Evolutionary conservation across 805 yeast genomes (phyloP).

Genomic region (Monosporozyma siamensis): DNA sequence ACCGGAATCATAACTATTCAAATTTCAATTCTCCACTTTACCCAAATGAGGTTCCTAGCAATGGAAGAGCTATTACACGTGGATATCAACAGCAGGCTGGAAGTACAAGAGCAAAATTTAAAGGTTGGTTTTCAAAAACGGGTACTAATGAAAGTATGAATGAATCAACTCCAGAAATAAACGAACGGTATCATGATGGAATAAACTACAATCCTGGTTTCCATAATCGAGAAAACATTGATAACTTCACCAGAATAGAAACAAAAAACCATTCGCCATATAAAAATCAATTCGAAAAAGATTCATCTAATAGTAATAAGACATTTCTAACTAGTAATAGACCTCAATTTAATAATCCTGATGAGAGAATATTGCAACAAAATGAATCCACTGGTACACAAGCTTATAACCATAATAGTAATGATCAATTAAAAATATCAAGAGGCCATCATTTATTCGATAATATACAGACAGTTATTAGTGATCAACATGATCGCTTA

Average conservation of each 20-base stretch:
- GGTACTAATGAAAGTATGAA: not conserved
- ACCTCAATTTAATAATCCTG: conserved; percentile 1
- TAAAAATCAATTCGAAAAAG: not conserved
- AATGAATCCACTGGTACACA: too few species aligned
- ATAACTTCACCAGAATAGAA: too few species aligned
- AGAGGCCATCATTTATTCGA: not conserved
- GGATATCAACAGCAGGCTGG: not conserved
- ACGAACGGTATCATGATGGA: not conserved
- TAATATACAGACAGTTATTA: not conserved
- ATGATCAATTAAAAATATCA: not conserved
- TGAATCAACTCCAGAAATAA: not conserved
- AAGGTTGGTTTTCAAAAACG: not conserved
- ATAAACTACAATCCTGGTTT: not conserved
- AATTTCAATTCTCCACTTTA: too few species aligned
- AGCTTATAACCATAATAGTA: too few species aligned
- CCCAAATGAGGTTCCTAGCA: not conserved
- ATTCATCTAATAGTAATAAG: conserved; percentile 10
- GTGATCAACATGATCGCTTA: not conserved
- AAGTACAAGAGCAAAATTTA: not conserved
- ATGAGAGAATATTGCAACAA: not conserved
- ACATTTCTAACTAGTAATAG: conserved; percentile 23
- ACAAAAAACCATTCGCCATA: too few species aligned
- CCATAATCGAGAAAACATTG: too few species aligned
- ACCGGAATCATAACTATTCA: too few species aligned
- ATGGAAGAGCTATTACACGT: not conserved